phyloP scores from a whole-genome alignment of 2,329 filamentous ascomycete genomes.

The Claviceps purpurea region DNA sequence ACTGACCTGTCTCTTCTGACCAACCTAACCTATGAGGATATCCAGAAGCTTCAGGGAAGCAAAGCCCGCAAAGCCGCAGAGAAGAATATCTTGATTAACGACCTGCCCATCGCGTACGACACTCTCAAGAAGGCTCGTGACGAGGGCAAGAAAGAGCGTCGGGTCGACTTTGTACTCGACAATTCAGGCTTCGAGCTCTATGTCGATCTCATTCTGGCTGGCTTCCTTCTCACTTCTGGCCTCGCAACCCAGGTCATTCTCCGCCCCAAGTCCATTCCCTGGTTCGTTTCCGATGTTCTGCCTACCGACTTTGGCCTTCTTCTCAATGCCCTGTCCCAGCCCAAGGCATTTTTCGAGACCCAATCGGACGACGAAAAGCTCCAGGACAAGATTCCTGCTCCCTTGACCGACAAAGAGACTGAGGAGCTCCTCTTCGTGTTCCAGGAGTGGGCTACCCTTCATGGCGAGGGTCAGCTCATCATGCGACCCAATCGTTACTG shows the following conservation, averaged over 20 bases:
- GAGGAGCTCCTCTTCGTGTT: slow-evolving; percentile 65
- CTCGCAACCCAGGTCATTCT: slow-evolving; percentile 79
- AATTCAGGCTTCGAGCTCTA: slow-evolving; percentile 97
- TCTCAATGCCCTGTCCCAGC: slow-evolving; percentile 64
- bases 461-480: slow-evolving; percentile 71
- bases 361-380: slow-evolving; percentile 53
- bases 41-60: slow-evolving; percentile 88
- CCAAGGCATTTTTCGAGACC: slow-evolving; percentile 65
- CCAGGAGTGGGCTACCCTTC: slow-evolving; percentile 63
- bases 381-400: slow-evolving; percentile 41
- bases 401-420: slow-evolving; percentile 54
- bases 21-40: slow-evolving; percentile 83
- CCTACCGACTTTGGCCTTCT: slow-evolving; percentile 76
- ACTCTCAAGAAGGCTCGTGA: slow-evolving; percentile 51
- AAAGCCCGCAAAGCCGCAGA: slow-evolving; percentile 76
- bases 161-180: slow-evolving; percentile 90
- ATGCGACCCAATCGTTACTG: slow-evolving; percentile 82
- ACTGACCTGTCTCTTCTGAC: slow-evolving; percentile 88
- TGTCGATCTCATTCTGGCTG: slow-evolving; percentile 83
- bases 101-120: slow-evolving; percentile 61
- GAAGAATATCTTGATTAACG: slow-evolving; percentile 84
- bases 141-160: slow-evolving; percentile 50
- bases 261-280: slow-evolving; percentile 89
- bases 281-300: slow-evolving; percentile 95
- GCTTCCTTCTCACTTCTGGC: slow-evolving; percentile 72